Base-by-base conservation (phyloP, 1,139 yeast genomes). In the Scheffersomyces insectosa region DNA sequence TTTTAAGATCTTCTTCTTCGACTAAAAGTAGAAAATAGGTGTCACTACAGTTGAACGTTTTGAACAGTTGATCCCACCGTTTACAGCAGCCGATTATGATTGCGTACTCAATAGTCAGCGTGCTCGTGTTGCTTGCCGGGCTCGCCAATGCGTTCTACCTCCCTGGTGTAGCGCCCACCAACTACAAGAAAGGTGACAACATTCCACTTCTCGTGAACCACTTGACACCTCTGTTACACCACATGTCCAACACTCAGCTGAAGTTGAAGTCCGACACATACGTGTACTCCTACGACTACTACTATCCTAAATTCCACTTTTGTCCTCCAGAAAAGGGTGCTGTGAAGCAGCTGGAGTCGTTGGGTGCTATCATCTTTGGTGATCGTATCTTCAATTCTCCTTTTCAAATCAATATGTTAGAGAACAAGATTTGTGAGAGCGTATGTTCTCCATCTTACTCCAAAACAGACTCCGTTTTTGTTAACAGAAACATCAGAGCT, bases 331-430 rank as follows among this genome's bases (percentile, higher is more conserved):
- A 68, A 40, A 84, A 75, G 28, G 88, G 85, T 0, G 80, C 85
- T 13, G 72, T 75, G 54, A 84, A 85, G 54, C 96, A 89, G 63
- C 82, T 89, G 54, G 98, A 91, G 66, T 85, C 95, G 10, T 75
- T 93, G 42, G 99, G 99, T 6, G 85, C 97, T 1, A 85, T 93
- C 50, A 76, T 93, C 45, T 90, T 95, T 65, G 99, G 99, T 48
- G 99, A 93, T 66, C 79, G 99, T 60, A 90, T 93, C 50, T 90
- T 88, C 74, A 85, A 88, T 60, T 89, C 98, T 7, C 97, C 98
- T 2, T 89, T 88, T 58, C 79, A 85, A 44, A 71, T 93, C 52
- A 73, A 78, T 39, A 88, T 93, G 96, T 74, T 87, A 53, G 78
- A 88, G 62, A 78, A 86, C 49, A 78, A 79, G 54, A 61, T 74